Evolutionary conservation across 2,329 filamentous ascomycete genomes (phyloP), one percentile per base, ranked within the genome.

Genomic region (Pyricularia sp.): DNA sequence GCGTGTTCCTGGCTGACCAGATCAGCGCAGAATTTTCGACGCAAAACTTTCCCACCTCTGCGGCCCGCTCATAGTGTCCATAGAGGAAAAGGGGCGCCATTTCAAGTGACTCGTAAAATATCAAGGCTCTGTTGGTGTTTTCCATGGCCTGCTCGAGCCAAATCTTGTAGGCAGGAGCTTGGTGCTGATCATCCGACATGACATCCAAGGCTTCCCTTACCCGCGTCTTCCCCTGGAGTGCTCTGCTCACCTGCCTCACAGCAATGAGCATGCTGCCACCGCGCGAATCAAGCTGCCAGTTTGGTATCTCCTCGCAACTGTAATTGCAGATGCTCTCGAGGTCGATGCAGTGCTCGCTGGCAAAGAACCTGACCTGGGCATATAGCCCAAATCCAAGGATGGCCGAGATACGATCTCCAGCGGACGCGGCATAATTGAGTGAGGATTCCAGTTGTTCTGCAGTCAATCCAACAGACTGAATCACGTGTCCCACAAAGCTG

Each of bases 161-260:
- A 65, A 77, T 84, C 83, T 83, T 88, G 77, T 90, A 90, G 1
- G 78, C 76, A 1, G 76, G 72, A 1, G 86, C 82, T 69, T 86
- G 83, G 74, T 94, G 91, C 64, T 87, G 82, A n/a, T 86, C 82
- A 72, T 94, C 91, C 59, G 83, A 86, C 81, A 94, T 85, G 12
- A 93, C 82, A 23, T 84, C 81, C 0, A 81, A 74, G 0, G 88
- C 78, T 11, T 84, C 79, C 12, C 79, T 77, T 2, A 78, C 78
- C 12, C 78, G 78, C 0, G 92, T 94, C 77, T 93, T 94, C 68
- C 92, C 92, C 75, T 93, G 90, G 25, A 94, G 78, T 26, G 92
- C 90, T 66, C 90, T 86, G 67, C 84, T 86, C 28, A 86, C 83
- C 75, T 94, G 91, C 66, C 89, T 81, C 3, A 90, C 82, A 2